Base-by-base conservation (phyloP, 1,284 basidiomycete genomes). In the Testicularia cyperi region DNA sequence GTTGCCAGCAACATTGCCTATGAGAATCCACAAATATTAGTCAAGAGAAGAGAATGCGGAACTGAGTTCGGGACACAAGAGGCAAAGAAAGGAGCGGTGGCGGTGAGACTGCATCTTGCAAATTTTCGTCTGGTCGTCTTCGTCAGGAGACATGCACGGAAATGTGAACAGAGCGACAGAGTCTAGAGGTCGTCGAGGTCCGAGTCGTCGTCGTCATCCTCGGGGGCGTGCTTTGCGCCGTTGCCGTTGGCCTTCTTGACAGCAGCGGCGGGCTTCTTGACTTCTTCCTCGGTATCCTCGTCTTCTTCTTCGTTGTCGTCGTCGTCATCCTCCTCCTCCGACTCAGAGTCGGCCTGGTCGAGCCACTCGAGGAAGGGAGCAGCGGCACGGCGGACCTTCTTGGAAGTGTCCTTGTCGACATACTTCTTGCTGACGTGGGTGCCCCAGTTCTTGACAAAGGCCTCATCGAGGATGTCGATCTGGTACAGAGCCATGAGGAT, bases 371-470 rank as follows among this genome's bases (percentile, higher is more conserved):
- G 80, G 82, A 98, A 96, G 0, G 92, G 90, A 75, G 90, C 90
- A 61, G 90, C 90, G 18, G 89, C 90, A 81, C 94, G 92, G 66
- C 94, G 83, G 44, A 98, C 92, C 79, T 86, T 92, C 84, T 97
- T 98, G 78, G 87, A 89, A 30, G 83, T 87, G 21, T 97, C 92
- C 80, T 90, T 92, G 79, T 94, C 89, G 46, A 94, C 90, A 77
- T 95, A 97, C 82, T 98, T 74, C 82, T 90, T 95, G 79, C 87
- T 90, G 68, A 95, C 91, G 73, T 97, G 94, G 6, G 90, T 96
- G 23, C 92, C 92, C 92, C 92, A 98, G 65, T 92, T 85, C 38
- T 83, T 85, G 57, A 92, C 82, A 14, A 95, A 82, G 22, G 91
- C 91, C 78, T 99, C 94, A 15, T 96, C 92, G 34, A 99, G 80